Conservation (phyloP, 2,329 filamentous ascomycete genomes). For the Aspergillus neoniger region DNA sequence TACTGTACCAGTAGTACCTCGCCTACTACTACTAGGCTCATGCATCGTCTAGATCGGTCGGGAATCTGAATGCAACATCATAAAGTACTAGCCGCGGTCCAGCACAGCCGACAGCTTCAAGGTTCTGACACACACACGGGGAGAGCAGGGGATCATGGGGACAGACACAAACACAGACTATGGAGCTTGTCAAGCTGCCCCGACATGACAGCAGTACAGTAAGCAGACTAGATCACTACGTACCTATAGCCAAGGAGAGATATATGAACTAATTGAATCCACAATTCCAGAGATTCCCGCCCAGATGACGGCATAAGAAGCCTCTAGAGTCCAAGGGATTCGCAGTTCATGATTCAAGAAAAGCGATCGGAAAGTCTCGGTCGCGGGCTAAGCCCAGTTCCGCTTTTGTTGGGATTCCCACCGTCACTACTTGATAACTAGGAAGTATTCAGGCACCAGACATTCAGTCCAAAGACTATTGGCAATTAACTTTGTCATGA, state of each 20-base stretch:
- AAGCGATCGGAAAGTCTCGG: neutral
- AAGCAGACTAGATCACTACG: neutral
- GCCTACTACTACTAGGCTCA: neutral
- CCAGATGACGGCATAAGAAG: too few relatives aligned
- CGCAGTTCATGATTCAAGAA: too few relatives aligned
- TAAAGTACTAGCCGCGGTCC: neutral
- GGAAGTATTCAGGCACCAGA: too few relatives aligned
- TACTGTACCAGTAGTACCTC: neutral
- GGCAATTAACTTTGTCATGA: neutral
- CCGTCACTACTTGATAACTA: neutral
- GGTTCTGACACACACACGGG: neutral
- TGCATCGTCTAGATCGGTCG: neutral
- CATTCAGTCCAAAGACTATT: too few relatives aligned
- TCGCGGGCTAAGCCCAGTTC: conserved; percentile 4
- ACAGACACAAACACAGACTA: neutral
- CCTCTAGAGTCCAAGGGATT: too few relatives aligned
- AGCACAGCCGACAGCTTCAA: neutral
- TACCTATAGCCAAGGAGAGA: neutral
- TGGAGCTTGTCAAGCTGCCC: neutral
- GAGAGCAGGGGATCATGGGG: neutral
- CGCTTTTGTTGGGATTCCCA: conserved; percentile 12
- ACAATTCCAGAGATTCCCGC: too few relatives aligned
- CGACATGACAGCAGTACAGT: neutral
- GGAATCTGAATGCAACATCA: neutral
- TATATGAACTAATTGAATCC: neutral